Evolutionary conservation across 139 green algal genomes (phyloP).

Genomic region (Ettlia oleoabundans): DNA sequence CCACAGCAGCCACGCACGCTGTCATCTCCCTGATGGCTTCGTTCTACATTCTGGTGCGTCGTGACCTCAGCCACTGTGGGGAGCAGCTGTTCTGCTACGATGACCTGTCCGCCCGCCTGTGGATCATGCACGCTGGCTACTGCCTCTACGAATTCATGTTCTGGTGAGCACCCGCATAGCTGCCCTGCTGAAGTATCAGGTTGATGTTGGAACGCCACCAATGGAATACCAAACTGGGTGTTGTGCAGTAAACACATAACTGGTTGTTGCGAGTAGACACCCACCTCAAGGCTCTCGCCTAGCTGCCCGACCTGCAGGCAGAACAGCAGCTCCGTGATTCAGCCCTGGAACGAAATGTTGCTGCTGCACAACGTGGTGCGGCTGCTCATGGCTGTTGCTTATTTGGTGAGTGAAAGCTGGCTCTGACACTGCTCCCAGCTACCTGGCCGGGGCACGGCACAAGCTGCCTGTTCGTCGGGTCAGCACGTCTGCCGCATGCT

Average conservation of each 20-base stretch:
- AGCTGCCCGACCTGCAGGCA: too few species aligned
- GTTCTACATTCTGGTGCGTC: constrained; percentile 8
- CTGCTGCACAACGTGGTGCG: constrained; percentile 1
- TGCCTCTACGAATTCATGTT: constrained; percentile 31
- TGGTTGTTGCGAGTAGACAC: too few species aligned
- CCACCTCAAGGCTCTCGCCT: too few species aligned
- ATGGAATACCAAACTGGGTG: too few species aligned
- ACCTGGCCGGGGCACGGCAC: too few species aligned
- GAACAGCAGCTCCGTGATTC: background rate
- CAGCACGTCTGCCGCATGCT: too few species aligned
- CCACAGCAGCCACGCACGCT: constrained; percentile 10
- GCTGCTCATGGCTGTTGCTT: background rate
- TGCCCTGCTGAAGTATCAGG: too few species aligned
- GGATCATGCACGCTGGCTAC: constrained; percentile 29
- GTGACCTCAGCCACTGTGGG: constrained; percentile 1
- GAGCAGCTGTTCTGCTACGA: constrained; percentile 19
- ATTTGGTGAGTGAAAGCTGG: background rate
- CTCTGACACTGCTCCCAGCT: background rate
- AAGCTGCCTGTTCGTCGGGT: too few species aligned
- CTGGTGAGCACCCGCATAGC: too few species aligned
- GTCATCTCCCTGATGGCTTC: background rate
- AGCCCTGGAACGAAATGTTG: constrained; percentile 29
- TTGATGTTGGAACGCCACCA: too few species aligned
- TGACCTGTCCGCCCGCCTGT: background rate
- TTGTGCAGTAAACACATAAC: too few species aligned